These are phyloP conservation scores for Gaeumannomyces sp. DNA, from an alignment of 2,329 filamentous ascomycete genomes.

Conservation along the genomic window DNA sequence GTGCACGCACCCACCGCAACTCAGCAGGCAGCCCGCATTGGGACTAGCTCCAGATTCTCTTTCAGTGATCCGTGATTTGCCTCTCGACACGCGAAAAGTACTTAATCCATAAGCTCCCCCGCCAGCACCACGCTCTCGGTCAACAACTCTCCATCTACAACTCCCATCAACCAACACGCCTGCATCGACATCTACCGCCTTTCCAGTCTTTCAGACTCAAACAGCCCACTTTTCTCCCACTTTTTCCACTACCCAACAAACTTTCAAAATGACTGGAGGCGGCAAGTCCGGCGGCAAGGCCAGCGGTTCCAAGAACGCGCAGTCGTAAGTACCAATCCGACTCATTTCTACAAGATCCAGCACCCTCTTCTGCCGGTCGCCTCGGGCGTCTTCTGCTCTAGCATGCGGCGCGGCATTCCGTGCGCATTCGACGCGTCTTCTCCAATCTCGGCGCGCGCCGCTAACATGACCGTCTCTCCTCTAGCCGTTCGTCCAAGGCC, in stretches of 20 bases:
- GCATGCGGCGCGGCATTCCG: background rate
- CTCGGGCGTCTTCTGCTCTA: background rate
- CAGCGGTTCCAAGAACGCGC: conserved; percentile 96
- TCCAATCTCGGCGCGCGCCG: conserved; percentile 4
- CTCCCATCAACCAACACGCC: conserved; percentile 20
- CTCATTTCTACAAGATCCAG: background rate
- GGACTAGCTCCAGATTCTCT: conserved; percentile 23
- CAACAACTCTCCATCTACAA: conserved; percentile 24
- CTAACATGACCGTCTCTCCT: conserved; percentile 29
- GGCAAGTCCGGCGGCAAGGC: conserved; percentile 99
- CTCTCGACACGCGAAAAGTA: conserved; percentile 43
- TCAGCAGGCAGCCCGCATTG: conserved; percentile 18
- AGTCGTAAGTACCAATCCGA: conserved; percentile 71
- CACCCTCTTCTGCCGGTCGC: background rate
- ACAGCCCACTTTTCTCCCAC: conserved; percentile 5
- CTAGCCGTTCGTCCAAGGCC: conserved; percentile 95
- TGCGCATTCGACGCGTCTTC: conserved; percentile 9
- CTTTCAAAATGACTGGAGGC: conserved; percentile 97
- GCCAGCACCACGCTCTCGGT: conserved; percentile 26
- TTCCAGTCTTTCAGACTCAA: conserved; percentile 11
- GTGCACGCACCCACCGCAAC: background rate
- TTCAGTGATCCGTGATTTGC: conserved; percentile 45
- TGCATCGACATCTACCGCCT: conserved; percentile 23
- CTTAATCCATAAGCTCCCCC: conserved; percentile 46
- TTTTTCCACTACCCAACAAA: conserved; percentile 30